Base-by-base conservation (phyloP, 2,329 filamentous ascomycete genomes). In the Paracoccidioides brasiliensis region DNA sequence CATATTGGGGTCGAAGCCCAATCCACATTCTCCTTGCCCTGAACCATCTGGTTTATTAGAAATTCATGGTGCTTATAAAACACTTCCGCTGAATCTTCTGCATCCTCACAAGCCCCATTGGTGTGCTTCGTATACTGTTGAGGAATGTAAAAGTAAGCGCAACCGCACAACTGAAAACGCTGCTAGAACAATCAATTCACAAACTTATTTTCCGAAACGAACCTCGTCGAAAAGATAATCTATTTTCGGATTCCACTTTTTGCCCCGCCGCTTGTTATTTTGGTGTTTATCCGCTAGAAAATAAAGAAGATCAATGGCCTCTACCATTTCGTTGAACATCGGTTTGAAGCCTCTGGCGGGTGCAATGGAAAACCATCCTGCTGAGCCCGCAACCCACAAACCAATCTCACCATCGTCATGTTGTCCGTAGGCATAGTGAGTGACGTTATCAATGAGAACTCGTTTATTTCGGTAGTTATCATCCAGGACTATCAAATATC, bases 351-450 rank as follows among this genome's bases (percentile, higher is more conserved):
- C 71, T 59, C 73, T 71, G 43, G 75, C 70, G 2, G 82, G 80
- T 35, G 70, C 70, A 49, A 85, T 74, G 53, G 76, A 75, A 63
- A 80, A 84, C 81, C 81, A 84, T 55, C 82, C 82, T 42, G 81
- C 79, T 58, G 75, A 71, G 38, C 82, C 81, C 51, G 79, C 76
- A 22, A 81, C 80, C 81, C 82, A 84, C 45, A 84, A 71, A 28
- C 76, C 74, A 48, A 80, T 71, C 42, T 75, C 75, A 10, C 78
- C 78, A 64, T 82, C 78, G 49, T 76, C 76, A 62, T 79, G 70
- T 59, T 76, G 73, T 15, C 74, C 74, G 61, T 76, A 77, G 49
- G 73, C 73, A 63, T 72, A 77, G 52, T 74, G 72, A 35, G 71
- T 76, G 40, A 77, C 73, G 60, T 76, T 72, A 41, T 75, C 71